These are phyloP conservation scores for Microcera coccophila DNA, from an alignment of 2,329 filamentous ascomycete species.

Conservation along the genomic window DNA sequence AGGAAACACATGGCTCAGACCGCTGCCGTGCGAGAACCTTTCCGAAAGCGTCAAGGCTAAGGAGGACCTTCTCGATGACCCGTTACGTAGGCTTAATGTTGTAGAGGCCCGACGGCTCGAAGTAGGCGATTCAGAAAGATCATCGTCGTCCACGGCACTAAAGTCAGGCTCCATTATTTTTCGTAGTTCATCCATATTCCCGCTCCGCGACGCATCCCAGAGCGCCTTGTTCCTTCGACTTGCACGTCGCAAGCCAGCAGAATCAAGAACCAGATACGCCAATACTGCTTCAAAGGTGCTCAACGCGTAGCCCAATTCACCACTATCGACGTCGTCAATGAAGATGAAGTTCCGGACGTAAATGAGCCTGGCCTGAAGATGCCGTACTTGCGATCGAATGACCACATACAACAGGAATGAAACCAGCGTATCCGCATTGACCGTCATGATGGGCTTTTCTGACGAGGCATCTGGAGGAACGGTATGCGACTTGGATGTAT, in stretches of 20 bases:
- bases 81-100: slow-evolving; percentile 47
- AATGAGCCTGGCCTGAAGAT: slow-evolving; percentile 81
- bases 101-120: slow-evolving; percentile 45
- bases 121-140: slow-evolving; percentile 36
- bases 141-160: slow-evolving; percentile 44
- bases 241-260: slow-evolving; percentile 73
- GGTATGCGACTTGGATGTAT: slow-evolving; percentile 43
- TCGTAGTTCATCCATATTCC: slow-evolving; percentile 70
- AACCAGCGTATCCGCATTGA: slow-evolving; percentile 86
- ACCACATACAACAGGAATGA: slow-evolving; percentile 88
- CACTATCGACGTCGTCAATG: slow-evolving; percentile 93
- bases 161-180: slow-evolving; percentile 72
- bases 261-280: slow-evolving; percentile 80
- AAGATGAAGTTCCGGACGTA: slow-evolving; percentile 98
- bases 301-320: slow-evolving; percentile 91
- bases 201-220: slow-evolving; percentile 82
- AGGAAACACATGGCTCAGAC: slow-evolving; percentile 82
- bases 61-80: slow-evolving; percentile 39
- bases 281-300: slow-evolving; percentile 95
- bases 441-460: slow-evolving; percentile 56
- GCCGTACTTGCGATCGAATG: slow-evolving; percentile 81
- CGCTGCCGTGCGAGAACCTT: slow-evolving; percentile 52
- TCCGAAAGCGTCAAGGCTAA: slow-evolving; percentile 43
- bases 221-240: slow-evolving; percentile 81
- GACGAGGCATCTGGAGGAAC: slow-evolving; percentile 33